A percentile compares a stretch with the other conserved stretches of the same genome.
Evolutionary conservation across 306 rosid genomes (phyloP).

Genomic region (Sechiopsis laciniata): DNA sequence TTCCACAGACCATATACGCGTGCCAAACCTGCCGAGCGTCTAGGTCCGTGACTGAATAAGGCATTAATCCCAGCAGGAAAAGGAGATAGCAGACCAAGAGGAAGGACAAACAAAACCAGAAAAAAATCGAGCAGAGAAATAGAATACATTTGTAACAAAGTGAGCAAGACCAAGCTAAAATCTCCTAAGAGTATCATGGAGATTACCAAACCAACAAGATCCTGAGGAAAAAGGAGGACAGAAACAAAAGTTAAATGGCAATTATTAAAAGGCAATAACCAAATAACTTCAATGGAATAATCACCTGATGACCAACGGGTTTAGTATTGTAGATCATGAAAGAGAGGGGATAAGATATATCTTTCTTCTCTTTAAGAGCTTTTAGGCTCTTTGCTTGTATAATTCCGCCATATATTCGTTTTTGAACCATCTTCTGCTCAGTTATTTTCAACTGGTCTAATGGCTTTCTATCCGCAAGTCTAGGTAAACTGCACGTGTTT

Average conservation of each 20-base stretch:
- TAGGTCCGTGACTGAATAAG: constrained; percentile 93
- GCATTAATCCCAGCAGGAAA: constrained; percentile 96
- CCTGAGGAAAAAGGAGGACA: constrained; percentile 40
- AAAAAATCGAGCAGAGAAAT: constrained; percentile 59
- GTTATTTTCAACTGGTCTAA: constrained; percentile 32
- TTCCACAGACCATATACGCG: constrained; percentile 94
- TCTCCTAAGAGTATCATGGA: constrained; percentile 77
- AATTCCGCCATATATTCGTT: constrained; percentile 55
- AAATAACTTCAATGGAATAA: background rate
- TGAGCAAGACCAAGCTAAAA: constrained; percentile 74
- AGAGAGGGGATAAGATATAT: constrained; percentile 48
- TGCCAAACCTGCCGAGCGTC: constrained; percentile 77
- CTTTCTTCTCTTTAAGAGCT: constrained; percentile 59
- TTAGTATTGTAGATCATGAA: constrained; percentile 62
- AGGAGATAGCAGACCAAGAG: constrained; percentile 72
- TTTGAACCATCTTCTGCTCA: constrained; percentile 48
- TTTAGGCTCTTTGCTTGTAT: constrained; percentile 54
- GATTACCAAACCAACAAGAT: constrained; percentile 83
- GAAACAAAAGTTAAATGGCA: background rate
- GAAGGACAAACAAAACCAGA: constrained; percentile 69
- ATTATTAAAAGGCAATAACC: background rate
- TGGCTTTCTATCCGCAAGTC: constrained; percentile 28
- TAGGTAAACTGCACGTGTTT: constrained; percentile 35
- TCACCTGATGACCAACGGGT: constrained; percentile 91
- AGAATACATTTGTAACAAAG: constrained; percentile 80